phyloP scores from a whole-genome alignment of 2,329 filamentous ascomycete species.

The Macrophomina tecta region DNA sequence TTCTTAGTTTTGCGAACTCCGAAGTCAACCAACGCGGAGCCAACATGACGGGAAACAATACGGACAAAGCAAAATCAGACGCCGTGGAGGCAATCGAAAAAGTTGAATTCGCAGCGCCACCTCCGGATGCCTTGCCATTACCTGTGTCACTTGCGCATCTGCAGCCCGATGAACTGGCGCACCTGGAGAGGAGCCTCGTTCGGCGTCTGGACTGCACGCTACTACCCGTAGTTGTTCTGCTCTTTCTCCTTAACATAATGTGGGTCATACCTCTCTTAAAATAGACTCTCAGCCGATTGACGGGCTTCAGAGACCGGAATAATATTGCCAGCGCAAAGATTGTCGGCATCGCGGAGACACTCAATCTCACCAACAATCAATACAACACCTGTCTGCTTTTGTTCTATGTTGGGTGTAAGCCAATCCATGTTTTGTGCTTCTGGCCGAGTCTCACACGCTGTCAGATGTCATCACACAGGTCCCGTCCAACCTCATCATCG shows the following conservation, averaged over 20 bases:
- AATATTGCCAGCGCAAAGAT: slow-evolving; percentile 45
- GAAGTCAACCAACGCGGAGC: neutral
- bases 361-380: slow-evolving; percentile 36
- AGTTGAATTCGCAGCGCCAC: neutral
- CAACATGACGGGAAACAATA: neutral
- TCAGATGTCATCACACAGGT: slow-evolving; percentile 31
- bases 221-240: slow-evolving; percentile 25
- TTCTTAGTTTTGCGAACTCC: neutral
- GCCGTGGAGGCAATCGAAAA: slow-evolving; percentile 10
- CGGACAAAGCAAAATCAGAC: neutral
- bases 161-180: neutral
- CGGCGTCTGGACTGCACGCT: slow-evolving; percentile 25
- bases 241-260: slow-evolving; percentile 28
- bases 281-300: neutral
- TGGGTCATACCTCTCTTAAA: neutral
- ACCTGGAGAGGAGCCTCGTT: slow-evolving; percentile 32
- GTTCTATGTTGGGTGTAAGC: slow-evolving; percentile 33
- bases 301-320: slow-evolving; percentile 29
- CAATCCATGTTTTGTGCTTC: too few species aligned
- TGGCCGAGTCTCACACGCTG: neutral
- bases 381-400: slow-evolving; percentile 41
- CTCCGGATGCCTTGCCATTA: neutral
- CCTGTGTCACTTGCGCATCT: neutral
- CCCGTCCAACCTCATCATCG: slow-evolving; percentile 26
- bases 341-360: slow-evolving; percentile 41